These are phyloP conservation scores for Neurospora hispaniola DNA, from an alignment of 495 filamentous ascomycete genomes.

Conservation along the genomic window DNA sequence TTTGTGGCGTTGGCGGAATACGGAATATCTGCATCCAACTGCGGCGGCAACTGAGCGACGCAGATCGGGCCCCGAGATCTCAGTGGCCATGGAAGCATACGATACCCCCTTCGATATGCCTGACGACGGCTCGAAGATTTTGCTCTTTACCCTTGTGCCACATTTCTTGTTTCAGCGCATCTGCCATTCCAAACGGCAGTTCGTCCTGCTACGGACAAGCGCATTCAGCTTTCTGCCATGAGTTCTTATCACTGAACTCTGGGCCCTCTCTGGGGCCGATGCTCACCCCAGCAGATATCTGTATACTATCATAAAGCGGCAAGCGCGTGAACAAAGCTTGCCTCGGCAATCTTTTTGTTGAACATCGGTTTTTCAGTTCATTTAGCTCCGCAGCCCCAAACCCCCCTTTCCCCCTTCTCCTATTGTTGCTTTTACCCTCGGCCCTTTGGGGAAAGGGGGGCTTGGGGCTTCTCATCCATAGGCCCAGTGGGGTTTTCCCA, in stretches of 20 bases:
- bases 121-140: background rate
- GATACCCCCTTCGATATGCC: background rate
- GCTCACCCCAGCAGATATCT: slow-evolving; percentile 2
- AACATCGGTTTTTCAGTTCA: background rate
- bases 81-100: background rate
- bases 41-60: background rate
- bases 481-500: slow-evolving; percentile 6
- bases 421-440: background rate
- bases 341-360: background rate
- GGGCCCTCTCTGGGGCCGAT: background rate
- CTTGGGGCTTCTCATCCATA: slow-evolving; percentile 3
- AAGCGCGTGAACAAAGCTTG: background rate
- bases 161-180: background rate
- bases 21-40: background rate
- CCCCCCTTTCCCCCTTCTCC: background rate
- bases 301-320: slow-evolving; percentile 5
- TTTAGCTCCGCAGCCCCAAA: background rate
- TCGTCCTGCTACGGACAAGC: background rate
- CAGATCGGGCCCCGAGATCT: background rate
- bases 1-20: background rate
- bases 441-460: background rate
- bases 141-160: background rate
- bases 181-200: background rate
- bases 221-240: background rate
- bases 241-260: background rate